Conservation (phyloP, 2,329 filamentous ascomycete genomes). For the Xylariales sp. region DNA sequence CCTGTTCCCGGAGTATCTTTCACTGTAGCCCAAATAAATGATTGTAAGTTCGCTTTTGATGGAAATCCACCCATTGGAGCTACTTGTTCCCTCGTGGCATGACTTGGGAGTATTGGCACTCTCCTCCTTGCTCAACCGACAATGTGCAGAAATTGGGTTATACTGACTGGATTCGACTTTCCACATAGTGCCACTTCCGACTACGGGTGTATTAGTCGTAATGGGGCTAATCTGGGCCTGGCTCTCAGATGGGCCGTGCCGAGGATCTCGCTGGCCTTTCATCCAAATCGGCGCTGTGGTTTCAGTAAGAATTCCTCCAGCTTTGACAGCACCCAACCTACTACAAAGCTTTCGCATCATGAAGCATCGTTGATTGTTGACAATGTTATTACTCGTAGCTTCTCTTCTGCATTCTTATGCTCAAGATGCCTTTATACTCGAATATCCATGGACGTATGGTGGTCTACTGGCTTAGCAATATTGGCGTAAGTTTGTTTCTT, state of each 20-base stretch:
- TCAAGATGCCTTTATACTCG: neutral
- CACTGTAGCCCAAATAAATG: neutral
- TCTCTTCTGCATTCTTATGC: neutral
- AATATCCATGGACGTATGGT: slow-evolving; percentile 1
- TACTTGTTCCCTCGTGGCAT: no score
- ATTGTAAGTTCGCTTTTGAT: neutral
- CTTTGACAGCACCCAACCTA: neutral
- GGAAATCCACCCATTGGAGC: neutral
- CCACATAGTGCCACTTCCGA: neutral
- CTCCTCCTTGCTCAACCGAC: no score
- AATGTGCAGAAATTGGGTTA: no score
- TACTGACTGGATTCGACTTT: neutral
- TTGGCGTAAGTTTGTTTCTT: slow-evolving; percentile 1
- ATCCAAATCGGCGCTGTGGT: slow-evolving; percentile 1
- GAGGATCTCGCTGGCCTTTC: neutral
- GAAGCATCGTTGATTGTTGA: neutral
- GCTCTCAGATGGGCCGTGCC: slow-evolving; percentile 2
- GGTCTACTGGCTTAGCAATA: slow-evolving; percentile 3
- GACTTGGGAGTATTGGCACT: no score
- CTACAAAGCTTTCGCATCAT: neutral
- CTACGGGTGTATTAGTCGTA: neutral
- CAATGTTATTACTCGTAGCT: neutral
- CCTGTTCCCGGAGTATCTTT: neutral
- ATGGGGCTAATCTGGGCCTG: slow-evolving; percentile 1
- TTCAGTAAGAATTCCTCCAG: neutral